Evolutionary conservation across 2,329 filamentous ascomycete species (phyloP).

Genomic region (Neofusicoccum ribis): DNA sequence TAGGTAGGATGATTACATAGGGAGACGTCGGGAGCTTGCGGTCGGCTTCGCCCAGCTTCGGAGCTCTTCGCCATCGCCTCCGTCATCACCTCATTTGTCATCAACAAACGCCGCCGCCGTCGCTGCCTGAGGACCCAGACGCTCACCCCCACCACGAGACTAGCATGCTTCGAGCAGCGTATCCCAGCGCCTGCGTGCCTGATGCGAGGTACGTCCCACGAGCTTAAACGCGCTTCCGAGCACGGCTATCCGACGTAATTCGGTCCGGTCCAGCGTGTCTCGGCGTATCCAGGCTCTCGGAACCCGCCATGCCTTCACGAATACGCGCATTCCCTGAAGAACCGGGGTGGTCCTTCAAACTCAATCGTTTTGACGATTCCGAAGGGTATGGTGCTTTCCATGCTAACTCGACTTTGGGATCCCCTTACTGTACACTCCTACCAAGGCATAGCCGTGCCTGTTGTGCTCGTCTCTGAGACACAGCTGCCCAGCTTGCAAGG

Average conservation of each 20-base stretch:
- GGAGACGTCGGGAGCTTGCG: neutral
- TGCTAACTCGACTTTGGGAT: too few species aligned
- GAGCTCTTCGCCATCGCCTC: conserved; percentile 13
- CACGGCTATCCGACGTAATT: neutral
- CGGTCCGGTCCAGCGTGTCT: neutral
- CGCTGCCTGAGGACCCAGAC: neutral
- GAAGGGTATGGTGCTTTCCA: too few species aligned
- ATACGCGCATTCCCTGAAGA: neutral
- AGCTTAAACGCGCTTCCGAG: neutral
- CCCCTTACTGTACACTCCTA: too few species aligned
- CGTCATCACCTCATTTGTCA: conserved; percentile 10
- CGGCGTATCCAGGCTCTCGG: neutral
- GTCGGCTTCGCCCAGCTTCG: conserved; percentile 11
- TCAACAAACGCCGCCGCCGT: neutral
- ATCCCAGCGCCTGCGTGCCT: neutral
- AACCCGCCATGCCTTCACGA: neutral
- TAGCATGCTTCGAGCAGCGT: neutral
- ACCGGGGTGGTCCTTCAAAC: neutral
- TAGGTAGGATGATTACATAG: neutral
- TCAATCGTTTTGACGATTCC: neutral
- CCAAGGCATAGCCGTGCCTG: too few species aligned
- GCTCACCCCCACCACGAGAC: neutral
- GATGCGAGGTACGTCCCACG: neutral
- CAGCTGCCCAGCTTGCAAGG: too few species aligned
- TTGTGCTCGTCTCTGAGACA: too few species aligned